Evolutionary conservation across 1,284 basidiomycete genomes (phyloP), one percentile per base, ranked within the genome.

Genomic region (Trametes polyzona): DNA sequence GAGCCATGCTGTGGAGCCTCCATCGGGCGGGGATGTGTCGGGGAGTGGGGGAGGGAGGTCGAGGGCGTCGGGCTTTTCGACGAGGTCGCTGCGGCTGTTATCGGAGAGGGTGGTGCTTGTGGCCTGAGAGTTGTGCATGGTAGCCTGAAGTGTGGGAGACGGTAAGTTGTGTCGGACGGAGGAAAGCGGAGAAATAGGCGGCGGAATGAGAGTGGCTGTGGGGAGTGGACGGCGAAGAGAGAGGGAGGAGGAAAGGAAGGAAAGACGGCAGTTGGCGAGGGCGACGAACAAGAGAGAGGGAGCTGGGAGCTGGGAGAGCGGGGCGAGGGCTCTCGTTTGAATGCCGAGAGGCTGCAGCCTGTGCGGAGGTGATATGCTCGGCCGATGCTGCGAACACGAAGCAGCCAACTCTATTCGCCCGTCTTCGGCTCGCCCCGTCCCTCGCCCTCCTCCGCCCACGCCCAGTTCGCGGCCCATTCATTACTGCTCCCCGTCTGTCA

Each of bases 1-100:
- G 23, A 64, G 52, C 62, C 62, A 64, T 7, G 62, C 59, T 11
- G 39, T 29, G 16, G 26, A 47, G 35, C 59, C 59, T 16, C 59
- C 59, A 32, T 63, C 62, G 17, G 57, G 57, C 29, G 61, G 61
- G 32, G 21, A 30, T 11, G 23, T 17, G 19, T 41, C 12, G 24
- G 21, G 26, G 17, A 36, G n/a, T 14, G 41, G n/a, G 7, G 46
- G 23, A 2, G 32, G 17, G 30, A 36, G 36, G 42, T 19, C 17
- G 8, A 27, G 27, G 8, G 47, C 30, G 23, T 46, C 43, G 23
- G 35, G 47, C 26, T 58, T 59, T n/a, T 63, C 53, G 41, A 60
- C 12, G 50, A 58, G 54, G 30, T 63, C 47, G 33, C 52, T 55
- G 47, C 47, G 55, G 50, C 55, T 55, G 43, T 42, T 27, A 23